Percentiles rank a stretch among this genome's conserved stretches.
phyloP scores from a whole-genome alignment of 495 filamentous ascomycete species.

The Penicillium goetzii region DNA sequence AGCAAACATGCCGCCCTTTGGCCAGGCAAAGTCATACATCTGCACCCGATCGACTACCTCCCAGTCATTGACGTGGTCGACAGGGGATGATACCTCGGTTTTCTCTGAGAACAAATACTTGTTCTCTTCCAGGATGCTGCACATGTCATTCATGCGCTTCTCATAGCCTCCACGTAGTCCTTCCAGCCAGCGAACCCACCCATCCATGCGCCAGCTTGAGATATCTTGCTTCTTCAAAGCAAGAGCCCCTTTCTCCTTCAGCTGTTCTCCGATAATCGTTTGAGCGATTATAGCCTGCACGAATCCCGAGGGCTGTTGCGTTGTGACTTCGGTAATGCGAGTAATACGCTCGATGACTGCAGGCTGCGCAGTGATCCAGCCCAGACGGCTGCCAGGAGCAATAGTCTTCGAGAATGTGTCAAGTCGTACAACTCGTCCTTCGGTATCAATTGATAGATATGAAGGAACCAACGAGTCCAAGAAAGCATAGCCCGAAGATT shows the following conservation, averaged over 20 bases:
- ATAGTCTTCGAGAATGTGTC: slow-evolving; percentile 86
- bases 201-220: slow-evolving; percentile 75
- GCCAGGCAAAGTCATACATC: slow-evolving; percentile 76
- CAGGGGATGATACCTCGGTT: slow-evolving; percentile 38
- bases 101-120: slow-evolving; percentile 57
- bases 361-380: slow-evolving; percentile 83
- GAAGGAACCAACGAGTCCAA: slow-evolving; percentile 84
- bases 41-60: slow-evolving; percentile 67
- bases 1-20: slow-evolving; percentile 91
- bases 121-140: slow-evolving; percentile 65
- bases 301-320: slow-evolving; percentile 86
- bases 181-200: slow-evolving; percentile 88
- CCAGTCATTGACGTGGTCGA: slow-evolving; percentile 59
- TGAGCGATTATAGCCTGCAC: slow-evolving; percentile 80
- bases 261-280: slow-evolving; percentile 70
- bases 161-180: slow-evolving; percentile 83
- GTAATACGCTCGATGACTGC: slow-evolving; percentile 72
- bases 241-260: slow-evolving; percentile 30
- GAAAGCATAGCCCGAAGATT: slow-evolving; percentile 74
- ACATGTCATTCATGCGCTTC: slow-evolving; percentile 78
- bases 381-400: slow-evolving; percentile 73
- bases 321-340: slow-evolving; percentile 71
- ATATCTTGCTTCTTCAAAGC: slow-evolving; percentile 35
- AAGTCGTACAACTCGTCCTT: slow-evolving; percentile 85
- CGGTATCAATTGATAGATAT: slow-evolving; percentile 73